Evolutionary conservation across 2,329 filamentous ascomycete genomes (phyloP).

Genomic region (Akanthomyces muscarius): DNA sequence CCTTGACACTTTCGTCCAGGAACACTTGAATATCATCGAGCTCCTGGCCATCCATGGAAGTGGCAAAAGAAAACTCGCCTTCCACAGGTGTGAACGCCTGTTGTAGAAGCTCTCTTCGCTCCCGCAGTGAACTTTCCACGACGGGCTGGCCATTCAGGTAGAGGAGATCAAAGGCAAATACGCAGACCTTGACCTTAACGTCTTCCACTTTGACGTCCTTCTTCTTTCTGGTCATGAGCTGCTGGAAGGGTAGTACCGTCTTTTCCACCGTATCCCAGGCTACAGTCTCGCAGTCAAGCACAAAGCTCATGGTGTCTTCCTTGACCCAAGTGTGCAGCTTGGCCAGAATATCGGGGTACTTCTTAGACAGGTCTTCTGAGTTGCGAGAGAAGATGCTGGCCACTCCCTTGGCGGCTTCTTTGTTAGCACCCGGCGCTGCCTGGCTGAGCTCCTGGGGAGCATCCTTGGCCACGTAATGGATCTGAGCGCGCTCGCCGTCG

Average conservation of each 20-base stretch:
- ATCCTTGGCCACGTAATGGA: slow-evolving; percentile 90
- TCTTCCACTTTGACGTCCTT: slow-evolving; percentile 96
- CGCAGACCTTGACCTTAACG: slow-evolving; percentile 93
- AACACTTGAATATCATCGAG: slow-evolving; percentile 91
- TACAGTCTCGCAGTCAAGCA: slow-evolving; percentile 97
- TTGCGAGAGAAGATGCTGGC: slow-evolving; percentile 96
- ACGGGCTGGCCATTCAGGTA: slow-evolving; percentile 89
- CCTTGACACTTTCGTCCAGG: slow-evolving; percentile 91
- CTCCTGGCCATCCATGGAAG: slow-evolving; percentile 79
- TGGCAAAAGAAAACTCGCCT: slow-evolving; percentile 89
- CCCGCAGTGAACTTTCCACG: slow-evolving; percentile 80
- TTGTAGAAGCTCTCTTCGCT: slow-evolving; percentile 73
- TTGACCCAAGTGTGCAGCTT: slow-evolving; percentile 91
- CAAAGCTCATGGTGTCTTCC: slow-evolving; percentile 84
- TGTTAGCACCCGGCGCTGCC: slow-evolving; percentile 54
- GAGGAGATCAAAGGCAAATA: slow-evolving; percentile 92
- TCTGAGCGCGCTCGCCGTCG: slow-evolving; percentile 96
- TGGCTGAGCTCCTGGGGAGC: slow-evolving; percentile 65
- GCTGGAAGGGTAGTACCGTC: slow-evolving; percentile 94
- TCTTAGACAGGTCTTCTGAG: slow-evolving; percentile 93
- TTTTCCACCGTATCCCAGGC: slow-evolving; percentile 94
- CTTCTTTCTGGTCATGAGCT: slow-evolving; percentile 95
- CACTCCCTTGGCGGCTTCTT: slow-evolving; percentile 67
- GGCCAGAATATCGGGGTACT: slow-evolving; percentile 91
- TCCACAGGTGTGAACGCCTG: slow-evolving; percentile 71